phyloP scores from a whole-genome alignment of 371 early-diverging fungal species.

The Actinomortierella wolfii region DNA sequence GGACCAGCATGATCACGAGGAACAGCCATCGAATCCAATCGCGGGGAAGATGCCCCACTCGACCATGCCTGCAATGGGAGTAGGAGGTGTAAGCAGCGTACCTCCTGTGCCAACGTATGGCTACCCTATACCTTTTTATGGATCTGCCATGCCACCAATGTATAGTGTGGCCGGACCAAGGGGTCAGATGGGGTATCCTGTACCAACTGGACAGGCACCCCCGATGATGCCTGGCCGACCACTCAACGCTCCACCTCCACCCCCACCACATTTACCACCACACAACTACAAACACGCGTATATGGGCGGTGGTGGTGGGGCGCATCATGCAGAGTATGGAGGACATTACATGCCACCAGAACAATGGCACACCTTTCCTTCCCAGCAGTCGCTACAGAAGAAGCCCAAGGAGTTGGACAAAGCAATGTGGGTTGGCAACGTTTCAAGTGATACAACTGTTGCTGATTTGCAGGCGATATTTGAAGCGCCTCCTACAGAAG shows the following conservation, averaged over 20 bases:
- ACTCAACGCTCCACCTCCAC: not conserved
- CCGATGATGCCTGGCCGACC: too few species aligned
- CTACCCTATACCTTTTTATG: too few species aligned
- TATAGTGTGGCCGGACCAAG: too few species aligned
- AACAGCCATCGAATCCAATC: too few species aligned
- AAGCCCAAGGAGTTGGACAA: slow-evolving; percentile 52
- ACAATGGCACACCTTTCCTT: slow-evolving; percentile 21
- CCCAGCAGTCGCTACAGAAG: slow-evolving; percentile 39
- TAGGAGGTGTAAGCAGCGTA: too few species aligned
- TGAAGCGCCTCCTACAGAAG: slow-evolving; percentile 39
- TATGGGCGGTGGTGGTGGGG: slow-evolving; percentile 7
- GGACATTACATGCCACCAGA: slow-evolving; percentile 20
- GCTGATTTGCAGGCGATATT: slow-evolving; percentile 50
- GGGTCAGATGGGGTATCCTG: too few species aligned
- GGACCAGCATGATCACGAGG: too few species aligned
- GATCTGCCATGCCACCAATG: too few species aligned
- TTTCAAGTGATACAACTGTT: slow-evolving; percentile 46
- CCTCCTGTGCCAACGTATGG: too few species aligned
- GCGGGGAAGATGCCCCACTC: too few species aligned
- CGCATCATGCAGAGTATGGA: slow-evolving; percentile 3
- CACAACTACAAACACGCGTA: slow-evolving; percentile 9
- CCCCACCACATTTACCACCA: slow-evolving; percentile 1
- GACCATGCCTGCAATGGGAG: too few species aligned
- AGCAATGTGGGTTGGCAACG: slow-evolving; percentile 55
- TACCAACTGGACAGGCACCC: too few species aligned